Conservation (phyloP, 1,284 basidiomycete genomes). For the Marasmius tenuissimus region DNA sequence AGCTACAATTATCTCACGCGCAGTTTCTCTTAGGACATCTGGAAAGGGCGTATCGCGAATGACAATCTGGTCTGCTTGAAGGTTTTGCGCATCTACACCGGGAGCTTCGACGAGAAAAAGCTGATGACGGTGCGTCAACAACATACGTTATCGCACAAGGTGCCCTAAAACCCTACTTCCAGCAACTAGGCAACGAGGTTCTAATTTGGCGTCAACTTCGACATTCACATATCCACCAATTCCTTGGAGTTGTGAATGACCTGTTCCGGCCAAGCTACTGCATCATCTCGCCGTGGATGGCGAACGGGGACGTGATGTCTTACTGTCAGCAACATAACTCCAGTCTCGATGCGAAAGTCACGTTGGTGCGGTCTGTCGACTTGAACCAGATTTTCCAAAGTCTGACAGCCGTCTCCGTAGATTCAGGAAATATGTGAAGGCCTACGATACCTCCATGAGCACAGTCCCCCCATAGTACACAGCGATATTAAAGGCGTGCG, state of each 20-base stretch:
- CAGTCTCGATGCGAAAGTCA: neutral
- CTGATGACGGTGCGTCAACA: neutral
- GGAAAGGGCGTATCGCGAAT: slow-evolving; percentile 6
- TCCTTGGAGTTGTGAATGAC: too few relatives aligned
- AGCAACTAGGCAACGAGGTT: slow-evolving; percentile 12
- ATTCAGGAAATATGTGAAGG: slow-evolving; percentile 11
- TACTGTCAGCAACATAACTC: slow-evolving; percentile 2
- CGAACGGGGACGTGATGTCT: slow-evolving; percentile 10
- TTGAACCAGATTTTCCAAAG: neutral
- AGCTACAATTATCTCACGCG: too few relatives aligned
- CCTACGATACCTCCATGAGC: slow-evolving; percentile 16
- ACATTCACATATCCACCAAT: slow-evolving; percentile 9
- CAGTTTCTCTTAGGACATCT: slow-evolving; percentile 10
- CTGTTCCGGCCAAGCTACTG: neutral
- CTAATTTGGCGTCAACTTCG: slow-evolving; percentile 17
- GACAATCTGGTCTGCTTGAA: slow-evolving; percentile 9
- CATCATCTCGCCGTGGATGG: slow-evolving; percentile 18
- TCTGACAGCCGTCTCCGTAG: slow-evolving; percentile 3
- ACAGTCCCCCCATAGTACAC: slow-evolving; percentile 15
- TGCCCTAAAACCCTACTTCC: too few relatives aligned
- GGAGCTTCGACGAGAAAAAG: neutral
- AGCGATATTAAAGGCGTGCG: slow-evolving; percentile 19
- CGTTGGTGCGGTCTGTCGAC: neutral
- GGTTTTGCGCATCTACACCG: slow-evolving; percentile 9
- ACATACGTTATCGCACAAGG: neutral